Evolutionary conservation across 257 asterid species (phyloP), one percentile per base, ranked within the genome.

Genomic region (Leptodermis oblonga): DNA sequence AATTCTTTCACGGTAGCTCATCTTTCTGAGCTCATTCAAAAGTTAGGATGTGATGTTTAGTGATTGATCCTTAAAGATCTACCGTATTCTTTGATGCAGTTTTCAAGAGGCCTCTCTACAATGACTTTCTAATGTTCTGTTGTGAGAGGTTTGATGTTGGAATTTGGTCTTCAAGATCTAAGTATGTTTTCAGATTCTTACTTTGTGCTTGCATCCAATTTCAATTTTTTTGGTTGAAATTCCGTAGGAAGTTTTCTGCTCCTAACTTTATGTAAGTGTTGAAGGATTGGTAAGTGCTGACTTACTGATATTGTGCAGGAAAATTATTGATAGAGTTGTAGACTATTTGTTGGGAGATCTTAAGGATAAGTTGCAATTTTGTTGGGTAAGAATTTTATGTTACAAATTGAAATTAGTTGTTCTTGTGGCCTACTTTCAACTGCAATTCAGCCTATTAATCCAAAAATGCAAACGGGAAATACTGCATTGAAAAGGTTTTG

Each of bases 81-180:
- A 9, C 55, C 59, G 23, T 46, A 72, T 36, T 73, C 41, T 37
- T 54, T 71, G 52, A 68, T 82, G 84, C 82, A 93, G 99, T 88
- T 76, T 87, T 87, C 82, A 88, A 70, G 86, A 87, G 99, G 70
- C 99, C 99, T 14, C 86, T 81, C 65, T 88, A 86, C 73, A 79
- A 85, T 23, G 97, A 88, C 64, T 93, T 90, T 78, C 85, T 92
- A 81, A 81, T 83, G 70, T 92, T 92, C 73, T 92, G 98, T 88
- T 85, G 83, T 75, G 85, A 85, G 80, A 90, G 80, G 73, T 92
- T 87, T 75, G 88, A 84, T 68, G 96, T 92, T 41, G 97, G 81
- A 68, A 80, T 92, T 72, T 92, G 98, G 97, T 89, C 98, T 53
- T 92, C 98, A 66, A 84, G 96, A 83, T 65, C 92, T 69, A 87